Base-by-base conservation (phyloP, 2,329 filamentous ascomycete genomes). In the Aspergillus vadensis region DNA sequence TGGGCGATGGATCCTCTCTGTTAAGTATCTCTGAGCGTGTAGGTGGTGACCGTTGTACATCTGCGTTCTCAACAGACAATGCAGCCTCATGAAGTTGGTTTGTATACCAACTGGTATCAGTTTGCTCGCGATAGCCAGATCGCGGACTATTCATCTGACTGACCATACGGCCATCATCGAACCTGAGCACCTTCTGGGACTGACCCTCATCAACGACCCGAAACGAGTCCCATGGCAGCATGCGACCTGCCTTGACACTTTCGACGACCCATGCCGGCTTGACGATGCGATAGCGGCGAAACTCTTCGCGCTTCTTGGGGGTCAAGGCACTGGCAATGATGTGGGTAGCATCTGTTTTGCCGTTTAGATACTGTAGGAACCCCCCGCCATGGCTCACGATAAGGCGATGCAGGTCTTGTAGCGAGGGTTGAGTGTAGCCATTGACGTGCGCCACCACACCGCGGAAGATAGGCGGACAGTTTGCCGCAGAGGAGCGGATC, bases 201-300 rank as follows among this genome's bases (percentile, higher is more conserved):
- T 88, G 86, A 0, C 92, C 92, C 74, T 97, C 91, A 65, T 95
- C 91, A 4, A 97, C 80, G 0, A 97, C 87, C 30, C 91, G 86
- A 72, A 95, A 99, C 12, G 87, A 82, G 62, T 90, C 83, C 95
- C 96, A 99, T 0, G 94, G 89, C 27, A 98, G 80, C 48, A 97
- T 77, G 69, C 86, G 90, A 5, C 92, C 92, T 6, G 91, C 91
- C 59, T 86, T 82, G 49, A 98, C 86, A 63, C 93, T 97, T 68
- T 99, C 94, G 14, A 92, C 88, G 3, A 99, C 86, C 95, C 95
- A 99, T 19, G 91, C 88, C 0, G 95, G 95, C 75, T 95, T 97
- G 54, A 97, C 95, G 39, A 99, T 91, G 49, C 94, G 87, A 75
- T 98, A 97, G 65, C 86, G 87, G 57, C 83, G 85, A 71, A 96